Evolutionary conservation across 352 stramenopile species (phyloP).

Genomic region (Pythium periplocum): DNA sequence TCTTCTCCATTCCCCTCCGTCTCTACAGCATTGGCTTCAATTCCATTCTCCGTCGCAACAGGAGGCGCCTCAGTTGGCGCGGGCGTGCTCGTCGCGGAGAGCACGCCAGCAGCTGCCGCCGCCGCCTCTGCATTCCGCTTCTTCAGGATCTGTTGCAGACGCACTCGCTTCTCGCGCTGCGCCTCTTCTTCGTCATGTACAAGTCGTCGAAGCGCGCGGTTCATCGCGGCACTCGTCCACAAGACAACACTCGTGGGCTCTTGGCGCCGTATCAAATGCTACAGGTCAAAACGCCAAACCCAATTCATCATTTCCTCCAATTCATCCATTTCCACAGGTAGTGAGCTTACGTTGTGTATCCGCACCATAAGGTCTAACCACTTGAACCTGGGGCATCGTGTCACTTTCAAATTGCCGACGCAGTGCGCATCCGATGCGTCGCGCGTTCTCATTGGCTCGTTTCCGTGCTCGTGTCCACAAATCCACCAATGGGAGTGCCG

Average conservation of each 20-base stretch:
- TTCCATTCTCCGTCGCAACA: background rate
- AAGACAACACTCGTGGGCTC: too few relatives aligned
- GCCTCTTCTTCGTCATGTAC: slow-evolving; percentile 29
- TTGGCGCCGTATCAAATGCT: slow-evolving; percentile 8
- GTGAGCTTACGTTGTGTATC: too few relatives aligned
- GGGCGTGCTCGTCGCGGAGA: background rate
- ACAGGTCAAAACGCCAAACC: background rate
- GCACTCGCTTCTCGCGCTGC: slow-evolving; percentile 26
- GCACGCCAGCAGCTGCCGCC: background rate
- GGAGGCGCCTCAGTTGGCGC: too few relatives aligned
- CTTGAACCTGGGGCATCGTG: too few relatives aligned
- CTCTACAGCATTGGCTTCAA: background rate
- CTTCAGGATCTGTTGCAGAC: slow-evolving; percentile 24
- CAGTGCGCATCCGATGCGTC: too few relatives aligned
- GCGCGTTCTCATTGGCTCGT: too few relatives aligned
- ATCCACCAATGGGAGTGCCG: too few relatives aligned
- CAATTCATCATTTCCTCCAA: too few relatives aligned
- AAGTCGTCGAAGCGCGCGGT: slow-evolving; percentile 24
- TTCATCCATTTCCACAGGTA: too few relatives aligned
- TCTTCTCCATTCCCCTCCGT: slow-evolving; percentile 19
- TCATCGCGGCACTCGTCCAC: slow-evolving; percentile 12
- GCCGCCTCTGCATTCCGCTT: slow-evolving; percentile 13
- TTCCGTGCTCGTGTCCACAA: too few relatives aligned
- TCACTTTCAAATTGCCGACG: too few relatives aligned
- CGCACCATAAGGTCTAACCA: too few relatives aligned